Conservation (phyloP, 169 alveolate genomes). For the Plasmodium coatneyi region DNA sequence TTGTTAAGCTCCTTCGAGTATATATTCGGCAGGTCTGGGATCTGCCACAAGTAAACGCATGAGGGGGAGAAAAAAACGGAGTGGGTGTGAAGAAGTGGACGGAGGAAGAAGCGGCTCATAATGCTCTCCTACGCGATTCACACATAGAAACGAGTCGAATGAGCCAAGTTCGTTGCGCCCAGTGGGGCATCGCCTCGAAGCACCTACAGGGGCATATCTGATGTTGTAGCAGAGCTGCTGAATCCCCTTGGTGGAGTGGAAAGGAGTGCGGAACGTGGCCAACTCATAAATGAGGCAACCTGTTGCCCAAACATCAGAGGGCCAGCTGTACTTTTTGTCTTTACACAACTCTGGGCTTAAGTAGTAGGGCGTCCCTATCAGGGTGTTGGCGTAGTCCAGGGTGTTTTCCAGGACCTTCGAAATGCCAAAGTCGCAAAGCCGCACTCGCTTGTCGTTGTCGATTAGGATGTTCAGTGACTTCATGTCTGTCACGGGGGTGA, state of each 20-base stretch:
- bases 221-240: constrained; percentile 85
- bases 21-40: constrained; percentile 82
- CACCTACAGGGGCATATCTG: constrained; percentile 81
- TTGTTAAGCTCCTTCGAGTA: constrained; percentile 83
- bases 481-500: constrained; percentile 76
- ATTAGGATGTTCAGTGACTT: constrained; percentile 93
- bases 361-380: constrained; percentile 99
- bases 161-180: background rate
- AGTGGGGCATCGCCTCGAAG: background rate
- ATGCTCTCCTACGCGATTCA: background rate
- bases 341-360: constrained; percentile 97
- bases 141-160: background rate
- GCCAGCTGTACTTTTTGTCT: constrained; percentile 97
- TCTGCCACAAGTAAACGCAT: constrained; percentile 21
- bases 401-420: constrained; percentile 94
- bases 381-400: constrained; percentile 95
- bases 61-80: background rate
- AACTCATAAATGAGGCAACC: constrained; percentile 94
- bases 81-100: background rate
- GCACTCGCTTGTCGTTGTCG: constrained; percentile 88
- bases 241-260: constrained; percentile 88
- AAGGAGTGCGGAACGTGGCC: constrained; percentile 88
- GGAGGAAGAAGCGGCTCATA: background rate
- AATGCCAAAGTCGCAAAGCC: constrained; percentile 95
- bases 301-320: constrained; percentile 99